Percentiles rank a stretch among this genome's conserved stretches.
phyloP scores from a whole-genome alignment of 73 alveolate genomes.

The Tetrahymena borealis region DNA sequence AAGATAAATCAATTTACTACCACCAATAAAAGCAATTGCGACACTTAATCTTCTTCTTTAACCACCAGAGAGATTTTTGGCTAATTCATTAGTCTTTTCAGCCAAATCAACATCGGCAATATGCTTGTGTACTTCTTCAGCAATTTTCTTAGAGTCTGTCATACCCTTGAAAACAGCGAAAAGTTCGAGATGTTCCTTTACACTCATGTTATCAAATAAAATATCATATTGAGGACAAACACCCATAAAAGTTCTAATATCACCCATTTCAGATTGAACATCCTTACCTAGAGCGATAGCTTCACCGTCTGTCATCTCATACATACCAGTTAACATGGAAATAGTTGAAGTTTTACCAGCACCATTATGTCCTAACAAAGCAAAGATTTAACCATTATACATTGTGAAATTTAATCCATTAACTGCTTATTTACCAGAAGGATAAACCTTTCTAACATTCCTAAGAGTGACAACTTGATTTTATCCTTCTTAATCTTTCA shows the following conservation, averaged over 20 bases:
- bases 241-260: slow-evolving; percentile 85
- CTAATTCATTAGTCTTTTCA: slow-evolving; percentile 53
- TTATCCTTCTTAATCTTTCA: slow-evolving; percentile 52
- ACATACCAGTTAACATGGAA: slow-evolving; percentile 84
- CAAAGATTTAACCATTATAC: slow-evolving; percentile 92
- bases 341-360: slow-evolving; percentile 99
- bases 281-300: slow-evolving; percentile 56
- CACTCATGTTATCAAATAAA: slow-evolving; percentile 76
- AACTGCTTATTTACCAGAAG: slow-evolving; percentile 84
- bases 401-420: slow-evolving; percentile 74
- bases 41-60: slow-evolving; percentile 84
- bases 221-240: slow-evolving; percentile 99
- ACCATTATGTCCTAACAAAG: slow-evolving; percentile 99
- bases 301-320: slow-evolving; percentile 54
- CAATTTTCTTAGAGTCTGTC: slow-evolving; percentile 43
- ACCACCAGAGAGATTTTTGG: slow-evolving; percentile 91
- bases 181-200: slow-evolving; percentile 65
- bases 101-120: slow-evolving; percentile 77
- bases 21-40: slow-evolving; percentile 91
- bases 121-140: slow-evolving; percentile 58
- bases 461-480: slow-evolving; percentile 57
- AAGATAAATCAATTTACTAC: slow-evolving; percentile 75
- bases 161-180: slow-evolving; percentile 84
- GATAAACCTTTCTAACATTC: slow-evolving; percentile 60
- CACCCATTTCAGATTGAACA: slow-evolving; percentile 54